Conservation (phyloP, 805 yeast species). For the Lipomyces yamanashiensis region DNA sequence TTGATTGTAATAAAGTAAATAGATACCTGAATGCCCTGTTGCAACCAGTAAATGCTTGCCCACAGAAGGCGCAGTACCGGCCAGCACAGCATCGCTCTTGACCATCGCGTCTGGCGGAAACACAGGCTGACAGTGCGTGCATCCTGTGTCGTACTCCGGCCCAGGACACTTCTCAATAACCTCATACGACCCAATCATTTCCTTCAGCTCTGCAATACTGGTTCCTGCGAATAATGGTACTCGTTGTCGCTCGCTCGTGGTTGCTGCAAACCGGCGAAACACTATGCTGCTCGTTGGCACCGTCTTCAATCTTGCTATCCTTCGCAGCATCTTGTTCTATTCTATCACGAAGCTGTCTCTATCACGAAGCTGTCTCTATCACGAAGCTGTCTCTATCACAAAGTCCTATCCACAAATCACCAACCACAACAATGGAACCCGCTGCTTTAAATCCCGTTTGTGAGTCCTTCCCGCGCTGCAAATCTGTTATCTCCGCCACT, state of each 20-base stretch:
- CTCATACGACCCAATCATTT: neutral
- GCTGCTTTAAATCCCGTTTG: too few relatives aligned
- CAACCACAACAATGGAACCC: too few relatives aligned
- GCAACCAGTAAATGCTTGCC: conserved; percentile 63
- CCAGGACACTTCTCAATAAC: conserved; percentile 51
- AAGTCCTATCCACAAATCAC: too few relatives aligned
- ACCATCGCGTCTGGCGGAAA: conserved; percentile 53
- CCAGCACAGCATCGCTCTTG: conserved; percentile 49
- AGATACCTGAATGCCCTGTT: conserved; percentile 50
- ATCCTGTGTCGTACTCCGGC: conserved; percentile 62
- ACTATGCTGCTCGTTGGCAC: too few relatives aligned
- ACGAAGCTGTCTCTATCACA: too few relatives aligned
- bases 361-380: too few relatives aligned
- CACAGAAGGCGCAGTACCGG: conserved; percentile 55
- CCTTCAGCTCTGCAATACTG: neutral
- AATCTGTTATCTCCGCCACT: too few relatives aligned
- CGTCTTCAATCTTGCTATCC: too few relatives aligned
- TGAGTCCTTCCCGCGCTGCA: too few relatives aligned
- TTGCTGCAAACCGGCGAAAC: too few relatives aligned
- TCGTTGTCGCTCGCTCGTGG: neutral
- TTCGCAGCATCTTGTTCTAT: too few relatives aligned
- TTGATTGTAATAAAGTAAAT: neutral
- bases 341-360: too few relatives aligned
- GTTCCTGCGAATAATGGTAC: neutral
- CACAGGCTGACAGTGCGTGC: conserved; percentile 59